Percentiles rank a stretch among this genome's conserved stretches.
These are phyloP conservation scores for Penicillium sp. DNA, from an alignment of 2,329 filamentous ascomycete species.

Conservation along the genomic window DNA sequence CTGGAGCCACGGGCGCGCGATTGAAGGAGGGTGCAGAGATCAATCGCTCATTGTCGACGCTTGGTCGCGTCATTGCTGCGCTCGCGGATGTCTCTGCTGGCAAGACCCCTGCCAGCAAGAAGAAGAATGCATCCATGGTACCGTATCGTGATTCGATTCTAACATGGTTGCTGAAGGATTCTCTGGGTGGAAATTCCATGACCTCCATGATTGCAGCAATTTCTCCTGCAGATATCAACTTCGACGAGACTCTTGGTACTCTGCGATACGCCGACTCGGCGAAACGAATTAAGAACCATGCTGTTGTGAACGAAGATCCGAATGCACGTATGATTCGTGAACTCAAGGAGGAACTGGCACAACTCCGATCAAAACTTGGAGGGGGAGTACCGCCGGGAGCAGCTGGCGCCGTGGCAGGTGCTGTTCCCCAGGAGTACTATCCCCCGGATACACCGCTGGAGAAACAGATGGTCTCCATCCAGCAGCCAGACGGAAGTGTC, in stretches of 20 bases:
- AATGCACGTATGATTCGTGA: slow-evolving; percentile 98
- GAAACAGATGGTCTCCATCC: slow-evolving; percentile 92
- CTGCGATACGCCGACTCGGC: slow-evolving; percentile 93
- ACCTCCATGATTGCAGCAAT: slow-evolving; percentile 99
- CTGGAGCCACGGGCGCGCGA: slow-evolving; percentile 86
- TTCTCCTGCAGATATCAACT: slow-evolving; percentile 96
- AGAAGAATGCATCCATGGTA: slow-evolving; percentile 66
- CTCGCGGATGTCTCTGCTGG: slow-evolving; percentile 80
- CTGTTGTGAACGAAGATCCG: slow-evolving; percentile 96
- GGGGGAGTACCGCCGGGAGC: slow-evolving; percentile 43
- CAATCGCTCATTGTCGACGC: slow-evolving; percentile 88
- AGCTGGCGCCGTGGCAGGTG: slow-evolving; percentile 39
- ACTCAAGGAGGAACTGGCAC: slow-evolving; percentile 82
- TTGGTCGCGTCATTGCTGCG: slow-evolving; percentile 94
- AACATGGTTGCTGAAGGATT: slow-evolving; percentile 95
- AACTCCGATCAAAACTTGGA: slow-evolving; percentile 77
- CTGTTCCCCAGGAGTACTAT: slow-evolving; percentile 70
- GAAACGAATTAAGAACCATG: slow-evolving; percentile 99
- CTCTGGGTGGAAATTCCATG: slow-evolving; percentile 94
- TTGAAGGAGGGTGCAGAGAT: slow-evolving; percentile 97
- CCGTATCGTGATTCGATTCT: slow-evolving; percentile 94
- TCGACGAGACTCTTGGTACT: slow-evolving; percentile 92
- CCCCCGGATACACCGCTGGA: slow-evolving; percentile 85
- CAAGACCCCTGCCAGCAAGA: slow-evolving; percentile 56
- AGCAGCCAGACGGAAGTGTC: slow-evolving; percentile 68